Conservation (phyloP, 116 monocot genomes). For the Cymodocea nodosa region DNA sequence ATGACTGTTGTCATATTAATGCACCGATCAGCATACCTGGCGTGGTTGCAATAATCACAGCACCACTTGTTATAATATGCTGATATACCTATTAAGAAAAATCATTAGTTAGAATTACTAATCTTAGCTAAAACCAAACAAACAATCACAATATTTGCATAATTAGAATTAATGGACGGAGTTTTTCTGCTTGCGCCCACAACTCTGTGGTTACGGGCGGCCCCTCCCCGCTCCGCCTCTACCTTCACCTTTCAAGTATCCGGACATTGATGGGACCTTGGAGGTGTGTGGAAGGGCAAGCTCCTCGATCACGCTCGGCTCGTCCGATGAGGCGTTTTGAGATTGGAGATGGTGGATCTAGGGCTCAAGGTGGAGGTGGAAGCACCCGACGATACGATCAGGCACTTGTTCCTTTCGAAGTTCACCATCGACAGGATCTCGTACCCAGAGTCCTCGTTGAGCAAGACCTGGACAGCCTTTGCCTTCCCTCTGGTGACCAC, state of each 20-base stretch:
- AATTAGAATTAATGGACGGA: too few relatives aligned
- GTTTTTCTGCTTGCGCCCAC: too few relatives aligned
- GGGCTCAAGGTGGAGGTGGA: constrained; percentile 32
- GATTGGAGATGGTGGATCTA: constrained; percentile 31
- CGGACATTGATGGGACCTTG: constrained; percentile 19
- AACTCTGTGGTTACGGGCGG: too few relatives aligned
- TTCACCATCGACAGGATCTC: constrained; percentile 66
- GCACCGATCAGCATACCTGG: too few relatives aligned
- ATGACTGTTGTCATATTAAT: too few relatives aligned
- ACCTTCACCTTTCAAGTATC: constrained; percentile 24
- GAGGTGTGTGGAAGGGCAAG: constrained; percentile 26
- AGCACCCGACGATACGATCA: constrained; percentile 39
- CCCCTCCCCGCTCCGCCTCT: too few relatives aligned
- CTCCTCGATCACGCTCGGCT: constrained; percentile 16
- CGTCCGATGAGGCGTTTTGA: constrained; percentile 66
- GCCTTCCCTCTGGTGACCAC: constrained; percentile 55
- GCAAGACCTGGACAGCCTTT: constrained; percentile 70
- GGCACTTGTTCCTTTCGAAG: constrained; percentile 56
- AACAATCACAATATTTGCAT: too few relatives aligned
- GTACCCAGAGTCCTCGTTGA: constrained; percentile 78
- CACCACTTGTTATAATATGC: too few relatives aligned
- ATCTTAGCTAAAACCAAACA: too few relatives aligned
- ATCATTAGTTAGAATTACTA: too few relatives aligned
- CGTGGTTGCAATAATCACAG: too few relatives aligned
- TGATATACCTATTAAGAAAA: too few relatives aligned